Conservation (phyloP, 2,329 filamentous ascomycete species). For the Aspergillus candidus region DNA sequence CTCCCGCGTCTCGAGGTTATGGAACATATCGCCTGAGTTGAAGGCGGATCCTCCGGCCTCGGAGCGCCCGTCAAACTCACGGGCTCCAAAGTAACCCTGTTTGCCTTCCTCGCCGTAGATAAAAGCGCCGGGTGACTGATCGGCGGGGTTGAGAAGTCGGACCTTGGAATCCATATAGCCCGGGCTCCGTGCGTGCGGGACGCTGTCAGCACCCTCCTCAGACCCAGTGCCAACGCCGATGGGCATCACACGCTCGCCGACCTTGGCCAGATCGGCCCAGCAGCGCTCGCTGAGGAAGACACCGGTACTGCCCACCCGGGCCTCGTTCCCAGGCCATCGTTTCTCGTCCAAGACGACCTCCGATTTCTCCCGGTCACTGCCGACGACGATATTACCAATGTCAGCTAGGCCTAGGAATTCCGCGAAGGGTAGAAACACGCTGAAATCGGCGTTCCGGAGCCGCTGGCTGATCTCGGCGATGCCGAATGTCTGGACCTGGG, state of each 20-base stretch:
- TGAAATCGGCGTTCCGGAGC: slow-evolving; percentile 88
- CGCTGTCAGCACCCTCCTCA: slow-evolving; percentile 54
- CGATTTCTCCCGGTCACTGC: slow-evolving; percentile 85
- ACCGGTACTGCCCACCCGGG: slow-evolving; percentile 82
- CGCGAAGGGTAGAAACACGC: slow-evolving; percentile 87
- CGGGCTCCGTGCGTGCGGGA: slow-evolving; percentile 46
- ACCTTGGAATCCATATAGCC: slow-evolving; percentile 48
- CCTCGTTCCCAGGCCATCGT: slow-evolving; percentile 88
- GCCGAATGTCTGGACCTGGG: slow-evolving; percentile 89
- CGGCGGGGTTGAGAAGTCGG: slow-evolving; percentile 46
- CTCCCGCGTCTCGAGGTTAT: slow-evolving; percentile 86
- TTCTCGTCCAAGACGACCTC: slow-evolving; percentile 88
- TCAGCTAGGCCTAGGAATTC: slow-evolving; percentile 90
- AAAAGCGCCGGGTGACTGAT: slow-evolving; percentile 52
- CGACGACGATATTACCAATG: slow-evolving; percentile 75
- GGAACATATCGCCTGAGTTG: slow-evolving; percentile 94
- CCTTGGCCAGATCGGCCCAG: slow-evolving; percentile 82
- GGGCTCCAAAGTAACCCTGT: slow-evolving; percentile 71
- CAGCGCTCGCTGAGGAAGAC: slow-evolving; percentile 93
- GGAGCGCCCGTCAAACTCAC: slow-evolving; percentile 76
- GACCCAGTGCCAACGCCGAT: slow-evolving; percentile 55
- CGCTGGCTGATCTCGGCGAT: slow-evolving; percentile 96
- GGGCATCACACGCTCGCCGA: slow-evolving; percentile 57
- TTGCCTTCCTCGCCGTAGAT: slow-evolving; percentile 68
- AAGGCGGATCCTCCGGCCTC: slow-evolving; percentile 90